Evolutionary conservation across 768 basidiomycete genomes (phyloP).

Genomic region (Boletus vinaceobasis): DNA sequence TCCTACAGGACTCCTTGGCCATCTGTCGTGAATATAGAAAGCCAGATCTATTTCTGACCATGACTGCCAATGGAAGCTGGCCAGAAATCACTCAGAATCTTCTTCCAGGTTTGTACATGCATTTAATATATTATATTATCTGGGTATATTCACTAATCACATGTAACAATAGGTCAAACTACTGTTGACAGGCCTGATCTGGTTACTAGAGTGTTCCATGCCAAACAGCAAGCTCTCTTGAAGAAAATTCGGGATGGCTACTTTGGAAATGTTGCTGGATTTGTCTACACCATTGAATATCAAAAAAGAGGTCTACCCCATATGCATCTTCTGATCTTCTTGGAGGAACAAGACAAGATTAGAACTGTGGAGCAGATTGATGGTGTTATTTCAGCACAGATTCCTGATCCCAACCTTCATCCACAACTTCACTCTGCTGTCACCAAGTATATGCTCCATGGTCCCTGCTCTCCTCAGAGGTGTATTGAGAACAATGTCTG

Average conservation of each 20-base stretch:
- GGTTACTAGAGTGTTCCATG: conserved; percentile 42
- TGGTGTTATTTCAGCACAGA: not conserved
- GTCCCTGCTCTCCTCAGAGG: not conserved
- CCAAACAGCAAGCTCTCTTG: conserved; percentile 38
- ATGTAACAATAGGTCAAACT: conserved; percentile 26
- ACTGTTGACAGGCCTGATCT: conserved; percentile 46
- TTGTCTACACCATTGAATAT: conserved; percentile 48
- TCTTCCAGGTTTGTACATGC: conserved; percentile 26
- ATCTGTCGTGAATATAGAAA: conserved; percentile 36
- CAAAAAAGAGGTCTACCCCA: not conserved
- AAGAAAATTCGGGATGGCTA: conserved; percentile 37
- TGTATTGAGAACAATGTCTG: not conserved
- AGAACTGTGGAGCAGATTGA: not conserved
- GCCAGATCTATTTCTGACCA: conserved; percentile 48
- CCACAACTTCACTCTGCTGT: not conserved
- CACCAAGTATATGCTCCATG: not conserved
- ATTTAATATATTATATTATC: not conserved
- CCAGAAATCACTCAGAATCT: conserved; percentile 40
- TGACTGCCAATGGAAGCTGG: conserved; percentile 54
- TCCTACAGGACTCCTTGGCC: conserved; percentile 46
- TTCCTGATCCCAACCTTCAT: not conserved
- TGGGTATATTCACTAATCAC: too few relatives aligned
- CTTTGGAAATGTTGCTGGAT: conserved; percentile 41
- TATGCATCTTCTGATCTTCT: not conserved
- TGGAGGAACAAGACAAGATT: not conserved